Evolutionary conservation across 2,329 filamentous ascomycete genomes (phyloP).

Genomic region (Eutypella sp.): DNA sequence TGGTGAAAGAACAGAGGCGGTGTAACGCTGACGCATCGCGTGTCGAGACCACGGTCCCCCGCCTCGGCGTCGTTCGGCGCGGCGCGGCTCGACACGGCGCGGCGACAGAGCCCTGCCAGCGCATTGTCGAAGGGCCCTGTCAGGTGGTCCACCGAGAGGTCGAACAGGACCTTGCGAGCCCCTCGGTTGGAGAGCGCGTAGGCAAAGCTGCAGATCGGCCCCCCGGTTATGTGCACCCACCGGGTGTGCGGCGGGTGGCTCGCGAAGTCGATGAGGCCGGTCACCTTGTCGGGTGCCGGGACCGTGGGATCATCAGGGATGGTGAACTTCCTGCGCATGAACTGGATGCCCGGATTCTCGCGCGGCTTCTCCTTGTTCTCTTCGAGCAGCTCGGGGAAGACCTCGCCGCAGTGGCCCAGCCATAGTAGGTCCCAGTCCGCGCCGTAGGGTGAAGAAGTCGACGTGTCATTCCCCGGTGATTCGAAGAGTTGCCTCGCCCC

Average conservation of each 20-base stretch:
- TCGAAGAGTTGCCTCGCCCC: constrained; percentile 27
- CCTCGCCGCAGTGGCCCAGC: constrained; percentile 25
- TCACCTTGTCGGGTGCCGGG: constrained; percentile 19
- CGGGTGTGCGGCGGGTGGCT: constrained; percentile 17
- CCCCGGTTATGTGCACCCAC: constrained; percentile 21
- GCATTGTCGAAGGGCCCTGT: constrained; percentile 27
- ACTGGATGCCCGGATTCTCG: constrained; percentile 14
- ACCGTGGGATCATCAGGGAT: constrained; percentile 22
- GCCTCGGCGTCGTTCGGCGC: constrained; percentile 5
- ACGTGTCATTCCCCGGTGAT: constrained; percentile 6
- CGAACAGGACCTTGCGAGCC: constrained; percentile 23
- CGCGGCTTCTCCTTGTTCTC: constrained; percentile 20
- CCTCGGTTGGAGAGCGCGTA: constrained; percentile 26
- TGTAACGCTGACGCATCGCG: constrained; percentile 29
- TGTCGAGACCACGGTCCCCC: constrained; percentile 21
- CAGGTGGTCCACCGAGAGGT: constrained; percentile 25
- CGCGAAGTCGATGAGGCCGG: constrained; percentile 24
- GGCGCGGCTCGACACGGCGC: constrained; percentile 19
- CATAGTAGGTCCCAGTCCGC: constrained; percentile 23
- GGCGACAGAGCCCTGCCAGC: constrained; percentile 25
- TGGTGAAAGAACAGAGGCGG: constrained; percentile 30
- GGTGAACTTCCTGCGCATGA: constrained; percentile 21
- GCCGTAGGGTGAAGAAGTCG: constrained; percentile 23
- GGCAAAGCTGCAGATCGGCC: constrained; percentile 25
- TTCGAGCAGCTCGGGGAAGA: constrained; percentile 22